These are phyloP conservation scores for Flaveria trinervia DNA, from an alignment of 129 eudicot genomes.

Conservation along the genomic window DNA sequence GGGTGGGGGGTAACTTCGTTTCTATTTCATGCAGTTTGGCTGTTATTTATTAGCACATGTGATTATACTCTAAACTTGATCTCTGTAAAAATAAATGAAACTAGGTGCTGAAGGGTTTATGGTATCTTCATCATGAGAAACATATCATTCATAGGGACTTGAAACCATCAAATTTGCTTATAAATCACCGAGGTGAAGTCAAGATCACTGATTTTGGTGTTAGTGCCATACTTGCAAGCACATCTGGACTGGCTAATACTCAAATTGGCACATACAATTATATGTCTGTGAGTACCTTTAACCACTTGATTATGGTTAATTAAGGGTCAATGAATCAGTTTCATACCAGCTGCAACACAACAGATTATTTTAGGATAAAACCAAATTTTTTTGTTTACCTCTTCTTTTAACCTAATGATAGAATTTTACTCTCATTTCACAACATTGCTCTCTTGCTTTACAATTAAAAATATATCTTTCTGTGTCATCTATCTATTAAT, in stretches of 20 bases:
- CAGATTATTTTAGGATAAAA: background rate
- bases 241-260: conserved; percentile 89
- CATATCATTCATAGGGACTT: conserved; percentile 92
- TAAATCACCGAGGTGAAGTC: conserved; percentile 92
- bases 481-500: background rate
- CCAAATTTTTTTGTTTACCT: background rate
- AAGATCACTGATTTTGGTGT: conserved; percentile 99
- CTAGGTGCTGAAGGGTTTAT: conserved; percentile 88
- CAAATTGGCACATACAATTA: conserved; percentile 90
- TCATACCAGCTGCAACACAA: conserved; percentile 2
- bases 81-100: conserved; percentile 6
- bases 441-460: background rate
- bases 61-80: background rate
- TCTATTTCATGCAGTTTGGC: background rate
- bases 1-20: background rate
- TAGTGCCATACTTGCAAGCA: conserved; percentile 87
- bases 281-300: conserved; percentile 82
- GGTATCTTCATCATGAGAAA: conserved; percentile 96
- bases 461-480: background rate
- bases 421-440: background rate
- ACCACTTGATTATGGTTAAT: conserved; percentile 8
- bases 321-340: background rate
- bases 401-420: background rate
- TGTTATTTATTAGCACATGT: background rate
- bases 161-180: conserved; percentile 92